Conservation (phyloP, 1,139 yeast species). For the Schizosaccharomyces versatilis region DNA sequence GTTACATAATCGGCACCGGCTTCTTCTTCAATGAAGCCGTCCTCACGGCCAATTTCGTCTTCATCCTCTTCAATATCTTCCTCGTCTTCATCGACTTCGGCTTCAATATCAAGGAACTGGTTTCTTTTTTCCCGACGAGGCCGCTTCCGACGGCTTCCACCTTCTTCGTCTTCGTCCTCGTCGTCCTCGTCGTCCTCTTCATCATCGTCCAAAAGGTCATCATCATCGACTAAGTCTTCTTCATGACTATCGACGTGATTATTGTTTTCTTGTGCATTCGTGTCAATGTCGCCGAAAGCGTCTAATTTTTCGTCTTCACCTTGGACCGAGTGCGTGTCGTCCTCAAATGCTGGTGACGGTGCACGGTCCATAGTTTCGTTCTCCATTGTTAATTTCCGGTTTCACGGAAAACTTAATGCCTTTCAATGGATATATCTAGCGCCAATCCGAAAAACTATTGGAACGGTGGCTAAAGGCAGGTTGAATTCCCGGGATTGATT, state of each 20-base stretch:
- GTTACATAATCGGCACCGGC: constrained; percentile 22
- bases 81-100: constrained; percentile 95
- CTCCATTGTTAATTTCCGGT: too few species aligned
- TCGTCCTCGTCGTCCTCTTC: constrained; percentile 17
- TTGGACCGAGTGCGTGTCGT: background rate
- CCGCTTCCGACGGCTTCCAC: constrained; percentile 34
- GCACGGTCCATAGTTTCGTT: too few species aligned
- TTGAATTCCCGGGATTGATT: too few species aligned
- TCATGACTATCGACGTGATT: constrained; percentile 14
- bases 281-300: background rate
- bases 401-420: too few species aligned
- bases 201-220: constrained; percentile 15
- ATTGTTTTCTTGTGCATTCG: constrained; percentile 10
- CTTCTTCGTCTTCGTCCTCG: constrained; percentile 15
- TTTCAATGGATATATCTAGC: too few species aligned
- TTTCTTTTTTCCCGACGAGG: constrained; percentile 50
- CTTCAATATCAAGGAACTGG: constrained; percentile 93
- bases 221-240: constrained; percentile 17
- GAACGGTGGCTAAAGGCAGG: too few species aligned
- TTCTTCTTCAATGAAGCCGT: constrained; percentile 27
- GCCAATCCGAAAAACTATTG: too few species aligned
- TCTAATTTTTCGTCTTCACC: background rate
- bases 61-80: constrained; percentile 89
- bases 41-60: constrained; percentile 60
- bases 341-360: too few species aligned